Base-by-base conservation (phyloP, 352 stramenopile species). In the Hyaloperonospora arabidopsidis region DNA sequence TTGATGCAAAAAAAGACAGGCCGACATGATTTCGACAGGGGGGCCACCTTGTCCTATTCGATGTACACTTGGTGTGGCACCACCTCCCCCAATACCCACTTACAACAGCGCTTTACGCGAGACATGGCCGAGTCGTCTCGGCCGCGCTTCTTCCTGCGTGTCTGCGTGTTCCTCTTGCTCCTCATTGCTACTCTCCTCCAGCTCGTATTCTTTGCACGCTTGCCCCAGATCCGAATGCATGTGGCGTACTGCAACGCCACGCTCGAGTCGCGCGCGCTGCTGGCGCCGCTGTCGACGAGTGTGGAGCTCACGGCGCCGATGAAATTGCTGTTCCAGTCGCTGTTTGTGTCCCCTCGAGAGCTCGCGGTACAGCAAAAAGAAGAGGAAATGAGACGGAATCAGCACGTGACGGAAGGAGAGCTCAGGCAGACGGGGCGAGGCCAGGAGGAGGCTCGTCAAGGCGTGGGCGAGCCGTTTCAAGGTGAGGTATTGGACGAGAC, bases 121-220 rank as follows among this genome's bases (percentile, higher is more conserved):
- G 25, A 29, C 44, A 75, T 73, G 72, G 58, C 59, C 41, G 68
- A 72, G 62, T 79, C 74, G 48, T 67, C 72, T 39, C 61, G 76
- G 41, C 65, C 73, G 43, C 68, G 71, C 45, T 89, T 78, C 68
- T 54, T 89, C 36, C 68, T 91, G 55, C 75, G 72, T 54, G 66
- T 70, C 25, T 89, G 81, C 57, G 69, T 91, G 50, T 61, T 89
- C 21, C 72, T 91, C 48, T 63, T 91, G 54, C 61, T 86, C 48
- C 66, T 91, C 12, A 89, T 89, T 54, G 56, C 74, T 63, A 87
- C 63, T 40, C 70, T 91, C 15, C 36, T 86, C 54, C 81, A 91
- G 67, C 53, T 91, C 13, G 45, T 61, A 6, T 89, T 91, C 73
- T 91, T 91, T 59, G 57, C 75, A 48, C 62, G 88, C 52, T 49